phyloP scores from a whole-genome alignment of 192 early-diverging fungal species.

The Entomortierella parvispora region DNA sequence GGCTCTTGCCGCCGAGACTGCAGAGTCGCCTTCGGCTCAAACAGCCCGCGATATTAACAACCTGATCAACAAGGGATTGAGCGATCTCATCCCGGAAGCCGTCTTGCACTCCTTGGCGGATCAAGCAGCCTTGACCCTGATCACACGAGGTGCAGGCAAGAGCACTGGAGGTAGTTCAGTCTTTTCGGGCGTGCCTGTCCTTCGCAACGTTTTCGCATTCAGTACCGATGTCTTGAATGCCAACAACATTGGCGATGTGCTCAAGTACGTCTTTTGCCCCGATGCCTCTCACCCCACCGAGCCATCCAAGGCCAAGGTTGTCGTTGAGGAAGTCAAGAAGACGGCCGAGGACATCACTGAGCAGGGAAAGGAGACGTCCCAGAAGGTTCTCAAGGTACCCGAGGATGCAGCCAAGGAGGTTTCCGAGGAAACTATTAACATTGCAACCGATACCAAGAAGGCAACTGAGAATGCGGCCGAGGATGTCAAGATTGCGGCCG shows the following conservation, averaged over 20 bases:
- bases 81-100: slow-evolving; percentile 32
- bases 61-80: slow-evolving; percentile 17
- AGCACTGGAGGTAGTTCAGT: not conserved
- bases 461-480: slow-evolving; percentile 2
- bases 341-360: slow-evolving; percentile 5
- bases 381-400: slow-evolving; percentile 21
- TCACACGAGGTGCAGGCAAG: slow-evolving; percentile 22
- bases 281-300: slow-evolving; percentile 1
- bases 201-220: slow-evolving; percentile 46
- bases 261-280: slow-evolving; percentile 58
- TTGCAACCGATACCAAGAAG: slow-evolving; percentile 6
- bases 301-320: slow-evolving; percentile 9
- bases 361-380: slow-evolving; percentile 4
- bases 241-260: slow-evolving; percentile 49
- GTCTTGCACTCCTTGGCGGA: slow-evolving; percentile 16
- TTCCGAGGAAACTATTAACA: slow-evolving; percentile 1
- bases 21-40: slow-evolving; percentile 18
- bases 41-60: slow-evolving; percentile 52
- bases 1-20: slow-evolving; percentile 33
- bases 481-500: slow-evolving; percentile 7
- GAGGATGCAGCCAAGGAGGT: slow-evolving; percentile 16
- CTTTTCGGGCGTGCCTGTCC: slow-evolving; percentile 26
- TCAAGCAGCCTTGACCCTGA: slow-evolving; percentile 30
- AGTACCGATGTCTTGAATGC: slow-evolving; percentile 44
- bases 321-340: slow-evolving; percentile 20